A percentile compares a stretch with the other conserved stretches of the same genome.
Conservation (phyloP, 371 early-diverging fungal genomes). For the Mucor irregularis region DNA sequence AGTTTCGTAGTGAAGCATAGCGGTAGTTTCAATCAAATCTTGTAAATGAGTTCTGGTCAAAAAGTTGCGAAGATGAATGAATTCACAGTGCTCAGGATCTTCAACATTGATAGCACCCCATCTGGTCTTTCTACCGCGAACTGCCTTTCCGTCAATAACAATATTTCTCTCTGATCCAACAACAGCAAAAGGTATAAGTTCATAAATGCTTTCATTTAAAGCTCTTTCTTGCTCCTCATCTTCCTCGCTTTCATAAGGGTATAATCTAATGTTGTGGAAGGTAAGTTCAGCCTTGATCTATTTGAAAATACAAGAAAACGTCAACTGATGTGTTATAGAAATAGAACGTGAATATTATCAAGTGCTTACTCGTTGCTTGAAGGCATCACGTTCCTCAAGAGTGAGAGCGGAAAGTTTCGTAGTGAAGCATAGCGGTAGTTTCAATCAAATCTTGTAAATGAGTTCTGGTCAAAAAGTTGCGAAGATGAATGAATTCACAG, state of each 20-base stretch:
- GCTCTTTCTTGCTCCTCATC: constrained; percentile 78
- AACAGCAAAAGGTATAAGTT: constrained; percentile 82
- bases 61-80: constrained; percentile 83
- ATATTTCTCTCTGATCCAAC: constrained; percentile 84
- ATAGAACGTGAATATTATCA: neutral
- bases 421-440: constrained; percentile 86
- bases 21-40: constrained; percentile 85
- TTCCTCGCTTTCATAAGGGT: constrained; percentile 85
- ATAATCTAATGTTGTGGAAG: constrained; percentile 88
- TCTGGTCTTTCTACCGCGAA: constrained; percentile 69
- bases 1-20: constrained; percentile 87
- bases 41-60: constrained; percentile 84
- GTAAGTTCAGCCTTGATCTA: constrained; percentile 89
- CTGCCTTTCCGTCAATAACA: constrained; percentile 78
- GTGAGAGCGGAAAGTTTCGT: constrained; percentile 94
- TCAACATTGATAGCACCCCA: constrained; percentile 74
- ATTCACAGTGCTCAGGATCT: constrained; percentile 75
- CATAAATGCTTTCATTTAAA: constrained; percentile 73
- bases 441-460: constrained; percentile 87
- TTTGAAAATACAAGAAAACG: too few species aligned
- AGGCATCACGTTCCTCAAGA: too few species aligned
- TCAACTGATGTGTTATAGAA: too few species aligned
- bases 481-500: constrained; percentile 80
- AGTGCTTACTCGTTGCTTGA: constrained; percentile 65
- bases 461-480: constrained; percentile 84